Evolutionary conservation across 768 basidiomycete genomes (phyloP).

Genomic region (Russula olivacea): DNA sequence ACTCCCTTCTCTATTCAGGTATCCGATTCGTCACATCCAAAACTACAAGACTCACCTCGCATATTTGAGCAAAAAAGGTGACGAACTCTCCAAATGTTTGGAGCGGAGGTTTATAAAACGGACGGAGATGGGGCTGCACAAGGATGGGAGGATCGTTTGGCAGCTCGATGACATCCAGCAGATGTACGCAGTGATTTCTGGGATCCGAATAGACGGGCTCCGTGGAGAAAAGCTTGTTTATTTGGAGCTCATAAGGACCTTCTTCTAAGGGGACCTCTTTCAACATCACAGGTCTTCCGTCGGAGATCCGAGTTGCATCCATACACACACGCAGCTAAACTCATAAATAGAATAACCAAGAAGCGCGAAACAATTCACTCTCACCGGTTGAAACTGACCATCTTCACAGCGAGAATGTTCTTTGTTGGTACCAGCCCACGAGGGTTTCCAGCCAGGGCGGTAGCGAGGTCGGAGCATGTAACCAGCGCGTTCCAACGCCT

Average conservation of each 20-base stretch:
- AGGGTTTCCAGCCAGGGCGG: neutral
- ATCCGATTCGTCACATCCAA: too few species aligned
- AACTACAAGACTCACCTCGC: conserved; percentile 18
- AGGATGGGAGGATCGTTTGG: conserved; percentile 10
- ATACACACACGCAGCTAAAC: neutral
- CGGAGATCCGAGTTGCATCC: too few species aligned
- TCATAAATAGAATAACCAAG: too few species aligned
- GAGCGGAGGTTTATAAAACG: conserved; percentile 28
- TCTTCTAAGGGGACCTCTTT: neutral
- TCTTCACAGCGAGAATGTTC: too few species aligned
- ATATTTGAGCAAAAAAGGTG: conserved; percentile 26
- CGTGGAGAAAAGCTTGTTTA: conserved; percentile 2
- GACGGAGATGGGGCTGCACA: conserved; percentile 30
- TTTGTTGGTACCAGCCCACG: neutral
- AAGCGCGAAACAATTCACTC: too few species aligned
- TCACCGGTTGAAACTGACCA: too few species aligned
- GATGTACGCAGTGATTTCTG: conserved; percentile 2
- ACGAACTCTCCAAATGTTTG: conserved; percentile 26
- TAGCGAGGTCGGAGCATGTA: conserved; percentile 1
- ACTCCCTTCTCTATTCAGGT: neutral
- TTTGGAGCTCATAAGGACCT: conserved; percentile 14
- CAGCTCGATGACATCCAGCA: conserved; percentile 3
- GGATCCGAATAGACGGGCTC: neutral
- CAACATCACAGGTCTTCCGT: neutral
- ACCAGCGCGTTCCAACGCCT: neutral